A percentile compares a stretch with the other conserved stretches of the same genome.
phyloP scores from a whole-genome alignment of 371 early-diverging fungal species.

The Rhizomucor pusillus region DNA sequence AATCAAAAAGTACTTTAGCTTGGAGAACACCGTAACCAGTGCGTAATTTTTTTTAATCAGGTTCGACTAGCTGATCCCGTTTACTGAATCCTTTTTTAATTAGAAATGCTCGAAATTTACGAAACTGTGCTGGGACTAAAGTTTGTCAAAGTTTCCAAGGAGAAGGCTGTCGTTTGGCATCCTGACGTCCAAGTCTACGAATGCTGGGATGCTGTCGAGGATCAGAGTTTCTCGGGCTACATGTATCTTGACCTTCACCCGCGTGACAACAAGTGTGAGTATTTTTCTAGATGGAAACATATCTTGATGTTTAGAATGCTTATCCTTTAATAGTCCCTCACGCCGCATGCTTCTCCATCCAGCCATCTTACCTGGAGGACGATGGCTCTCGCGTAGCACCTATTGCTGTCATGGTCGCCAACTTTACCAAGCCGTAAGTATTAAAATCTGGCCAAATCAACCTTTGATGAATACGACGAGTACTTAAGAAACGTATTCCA shows the following conservation, averaged over 20 bases:
- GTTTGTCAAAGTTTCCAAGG: conserved; percentile 57
- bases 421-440: conserved; percentile 73
- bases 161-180: conserved; percentile 65
- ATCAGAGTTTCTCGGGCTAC: conserved; percentile 64
- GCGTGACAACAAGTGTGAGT: conserved; percentile 67
- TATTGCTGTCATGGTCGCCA: conserved; percentile 81
- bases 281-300: not conserved
- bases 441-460: not conserved
- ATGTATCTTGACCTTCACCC: conserved; percentile 81
- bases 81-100: not conserved
- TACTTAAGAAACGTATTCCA: conserved; percentile 8
- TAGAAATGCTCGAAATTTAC: conserved; percentile 72
- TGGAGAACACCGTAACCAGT: conserved; percentile 51
- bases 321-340: conserved; percentile 53
- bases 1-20: conserved; percentile 77
- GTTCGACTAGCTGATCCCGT: not conserved
- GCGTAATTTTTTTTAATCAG: too few species aligned
- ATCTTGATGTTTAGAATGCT: not conserved
- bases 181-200: conserved; percentile 67
- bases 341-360: conserved; percentile 74
- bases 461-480: not conserved
- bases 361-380: conserved; percentile 51
- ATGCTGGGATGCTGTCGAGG: conserved; percentile 61
- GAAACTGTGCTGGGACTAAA: conserved; percentile 62
- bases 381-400: conserved; percentile 61